phyloP scores from a whole-genome alignment of 345 rosid genomes.

The Populus nigra region DNA sequence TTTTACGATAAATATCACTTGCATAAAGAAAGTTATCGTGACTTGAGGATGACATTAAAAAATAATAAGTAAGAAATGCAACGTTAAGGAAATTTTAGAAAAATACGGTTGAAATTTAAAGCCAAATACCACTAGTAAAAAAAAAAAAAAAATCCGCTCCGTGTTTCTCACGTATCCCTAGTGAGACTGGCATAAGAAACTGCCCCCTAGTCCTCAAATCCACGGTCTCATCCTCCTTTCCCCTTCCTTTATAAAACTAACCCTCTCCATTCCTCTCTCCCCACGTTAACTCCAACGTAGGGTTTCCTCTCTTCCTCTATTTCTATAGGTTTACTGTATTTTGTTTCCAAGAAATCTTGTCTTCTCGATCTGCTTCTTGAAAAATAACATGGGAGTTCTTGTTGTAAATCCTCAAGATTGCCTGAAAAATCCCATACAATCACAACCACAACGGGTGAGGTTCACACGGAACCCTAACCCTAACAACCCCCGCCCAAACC shows the following conservation, averaged over 20 bases:
- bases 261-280: rapidly evolving
- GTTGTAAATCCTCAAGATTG: slow-evolving; percentile 57
- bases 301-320: background rate
- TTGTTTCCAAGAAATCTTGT: background rate
- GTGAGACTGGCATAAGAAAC: background rate
- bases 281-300: background rate
- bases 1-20: too few species aligned
- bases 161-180: background rate
- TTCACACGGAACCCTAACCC: slow-evolving; percentile 24
- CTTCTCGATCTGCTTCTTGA: background rate
- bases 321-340: rapidly evolving
- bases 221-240: background rate
- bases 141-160: background rate
- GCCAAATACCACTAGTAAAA: too few species aligned
- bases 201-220: background rate
- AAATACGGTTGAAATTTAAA: too few species aligned
- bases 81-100: too few species aligned
- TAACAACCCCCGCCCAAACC: slow-evolving; percentile 20
- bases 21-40: too few species aligned
- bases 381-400: slow-evolving; percentile 57
- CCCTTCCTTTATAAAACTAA: background rate
- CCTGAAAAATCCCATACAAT: slow-evolving; percentile 30
- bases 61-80: too few species aligned
- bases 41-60: too few species aligned
- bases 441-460: slow-evolving; percentile 23